Evolutionary conservation across 2,329 filamentous ascomycete species (phyloP), one percentile per base, ranked within the genome.

Genomic region (Bimuria novae-zelandiae): DNA sequence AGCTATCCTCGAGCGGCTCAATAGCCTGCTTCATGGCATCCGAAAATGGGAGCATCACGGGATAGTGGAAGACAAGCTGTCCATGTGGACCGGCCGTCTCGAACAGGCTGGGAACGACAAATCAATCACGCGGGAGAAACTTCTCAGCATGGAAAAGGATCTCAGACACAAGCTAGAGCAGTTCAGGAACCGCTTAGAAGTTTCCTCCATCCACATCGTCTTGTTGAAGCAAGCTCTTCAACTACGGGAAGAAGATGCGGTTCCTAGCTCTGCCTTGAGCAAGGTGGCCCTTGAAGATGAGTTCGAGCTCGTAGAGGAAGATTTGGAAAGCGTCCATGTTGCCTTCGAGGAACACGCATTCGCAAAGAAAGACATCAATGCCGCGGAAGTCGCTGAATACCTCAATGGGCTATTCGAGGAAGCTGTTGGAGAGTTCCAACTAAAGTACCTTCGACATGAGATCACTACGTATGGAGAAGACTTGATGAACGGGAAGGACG

Each of bases 121-220:
- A 2, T 82, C 82, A 0, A 74, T 86, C 17, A 80, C 81, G 0
- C 61, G 76, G 10, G 61, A 69, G 17, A 73, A 78, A 17, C 55
- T 86, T 6, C 58, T 64, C 1, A 75, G 76, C 37, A 83, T 79
- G 69, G 77, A 84, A 56, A 57, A 67, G 12, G 71, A 76, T 21
- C 62, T 86, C n/a, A 69, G 76, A 29, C 66, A 75, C 22, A 76
- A 79, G 29, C 58, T 86, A 4, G 65, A 75, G 12, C 72, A 78
- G n/a, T 75, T 83, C 57, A 77, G 77, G n/a, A 74, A 78, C 43
- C 83, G 80, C 52, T 80, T 84, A 59, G 76, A 82, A 16, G 82
- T 84, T 62, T 83, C 83, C 0, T 74, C 76, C 6, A 75, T 87
- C 27, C 86, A 85, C 63, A 79, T 80, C 16, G 68, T 78, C 33